Evolutionary conservation across 2,329 filamentous ascomycete genomes (phyloP).

Genomic region (Cercospora nicotianae): DNA sequence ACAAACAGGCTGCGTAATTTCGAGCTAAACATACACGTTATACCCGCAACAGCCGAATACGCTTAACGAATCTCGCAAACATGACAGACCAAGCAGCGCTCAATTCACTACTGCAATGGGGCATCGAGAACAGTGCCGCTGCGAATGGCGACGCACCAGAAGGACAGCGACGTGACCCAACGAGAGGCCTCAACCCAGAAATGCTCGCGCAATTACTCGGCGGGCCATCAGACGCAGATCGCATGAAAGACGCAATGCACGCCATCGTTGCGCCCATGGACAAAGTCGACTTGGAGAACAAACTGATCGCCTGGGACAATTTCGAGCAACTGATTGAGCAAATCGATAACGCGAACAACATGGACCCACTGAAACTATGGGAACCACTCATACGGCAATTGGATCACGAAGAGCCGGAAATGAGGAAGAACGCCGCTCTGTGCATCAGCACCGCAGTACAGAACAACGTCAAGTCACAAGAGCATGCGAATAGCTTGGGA

Average conservation of each 20-base stretch:
- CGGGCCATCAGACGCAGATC: constrained; percentile 83
- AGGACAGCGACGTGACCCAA: constrained; percentile 38
- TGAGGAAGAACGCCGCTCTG: constrained; percentile 88
- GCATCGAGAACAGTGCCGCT: constrained; percentile 62
- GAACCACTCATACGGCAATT: constrained; percentile 72
- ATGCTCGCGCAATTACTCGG: constrained; percentile 74
- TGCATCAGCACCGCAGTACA: constrained; percentile 92
- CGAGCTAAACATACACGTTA: background rate
- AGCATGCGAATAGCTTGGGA: constrained; percentile 63
- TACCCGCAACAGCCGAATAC: background rate
- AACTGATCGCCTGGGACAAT: constrained; percentile 86
- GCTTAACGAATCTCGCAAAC: background rate
- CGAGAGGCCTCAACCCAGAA: constrained; percentile 62
- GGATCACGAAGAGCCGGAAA: constrained; percentile 65
- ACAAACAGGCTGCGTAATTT: background rate
- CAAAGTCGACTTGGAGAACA: constrained; percentile 69
- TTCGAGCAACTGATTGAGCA: constrained; percentile 89
- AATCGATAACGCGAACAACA: constrained; percentile 96
- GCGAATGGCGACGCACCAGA: constrained; percentile 39
- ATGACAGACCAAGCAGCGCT: constrained; percentile 45
- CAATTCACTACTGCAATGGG: constrained; percentile 79
- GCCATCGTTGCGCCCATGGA: constrained; percentile 60
- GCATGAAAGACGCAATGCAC: constrained; percentile 83
- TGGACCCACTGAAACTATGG: constrained; percentile 78
- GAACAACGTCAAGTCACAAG: constrained; percentile 87